These are phyloP conservation scores for Amauroascus verrucosus DNA, from an alignment of 2,329 filamentous ascomycete species.

Conservation along the genomic window DNA sequence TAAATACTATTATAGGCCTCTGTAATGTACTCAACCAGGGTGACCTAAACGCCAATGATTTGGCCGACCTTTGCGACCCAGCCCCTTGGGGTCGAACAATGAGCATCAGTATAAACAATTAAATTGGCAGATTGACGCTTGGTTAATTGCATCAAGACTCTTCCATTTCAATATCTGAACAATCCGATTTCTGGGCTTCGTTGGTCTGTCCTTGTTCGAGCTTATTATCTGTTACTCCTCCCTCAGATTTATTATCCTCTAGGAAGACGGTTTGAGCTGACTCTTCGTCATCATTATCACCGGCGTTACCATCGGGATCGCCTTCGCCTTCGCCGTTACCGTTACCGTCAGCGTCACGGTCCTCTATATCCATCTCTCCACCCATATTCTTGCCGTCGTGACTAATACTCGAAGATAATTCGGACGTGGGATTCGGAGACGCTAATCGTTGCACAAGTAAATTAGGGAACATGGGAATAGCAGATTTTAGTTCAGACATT, in stretches of 20 bases:
- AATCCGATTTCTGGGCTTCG: not conserved
- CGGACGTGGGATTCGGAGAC: slow-evolving; percentile 16
- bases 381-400: slow-evolving; percentile 10
- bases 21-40: no score
- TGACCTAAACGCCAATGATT: no score
- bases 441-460: slow-evolving; percentile 9
- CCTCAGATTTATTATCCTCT: slow-evolving; percentile 13
- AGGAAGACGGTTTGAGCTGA: slow-evolving; percentile 10
- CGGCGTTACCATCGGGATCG: not conserved
- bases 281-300: slow-evolving; percentile 14
- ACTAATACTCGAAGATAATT: slow-evolving; percentile 16
- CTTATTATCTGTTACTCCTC: not conserved
- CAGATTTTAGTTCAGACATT: slow-evolving; percentile 6
- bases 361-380: not conserved
- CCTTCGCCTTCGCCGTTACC: not conserved
- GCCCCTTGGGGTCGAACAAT: no score
- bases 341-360: not conserved
- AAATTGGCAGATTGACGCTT: not conserved
- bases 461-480: slow-evolving; percentile 13
- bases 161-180: slow-evolving; percentile 8
- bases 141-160: not conserved
- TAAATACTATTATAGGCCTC: no score
- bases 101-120: no score
- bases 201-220: not conserved
- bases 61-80: no score